phyloP scores from a whole-genome alignment of 2,329 filamentous ascomycete genomes.

The Fusarium globosum region DNA sequence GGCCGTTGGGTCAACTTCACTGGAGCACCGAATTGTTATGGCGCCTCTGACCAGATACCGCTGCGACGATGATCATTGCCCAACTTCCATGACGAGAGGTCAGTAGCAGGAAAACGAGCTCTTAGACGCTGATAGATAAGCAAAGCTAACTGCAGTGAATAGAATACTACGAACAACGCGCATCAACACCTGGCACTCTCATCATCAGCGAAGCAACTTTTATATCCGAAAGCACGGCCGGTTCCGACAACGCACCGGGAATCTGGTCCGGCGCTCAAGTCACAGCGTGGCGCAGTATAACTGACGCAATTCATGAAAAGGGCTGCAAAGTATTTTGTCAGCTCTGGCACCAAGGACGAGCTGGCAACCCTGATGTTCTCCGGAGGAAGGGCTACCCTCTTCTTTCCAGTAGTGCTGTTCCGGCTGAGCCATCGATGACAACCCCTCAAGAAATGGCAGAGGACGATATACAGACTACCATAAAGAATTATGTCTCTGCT shows the following conservation, averaged over 20 bases:
- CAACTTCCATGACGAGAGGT: not conserved
- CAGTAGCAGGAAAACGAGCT: accelerated
- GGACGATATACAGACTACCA: not conserved
- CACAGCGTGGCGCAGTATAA: not conserved
- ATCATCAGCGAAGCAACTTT: not conserved
- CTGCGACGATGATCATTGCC: not conserved
- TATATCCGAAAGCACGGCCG: not conserved
- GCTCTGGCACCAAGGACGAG: not conserved
- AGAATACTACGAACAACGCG: not conserved
- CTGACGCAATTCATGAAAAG: accelerated
- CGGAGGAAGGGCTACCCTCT: not conserved
- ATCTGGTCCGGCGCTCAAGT: not conserved
- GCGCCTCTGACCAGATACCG: not conserved
- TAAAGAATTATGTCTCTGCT: not conserved
- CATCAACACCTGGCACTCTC: not conserved
- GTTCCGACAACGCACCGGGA: not conserved
- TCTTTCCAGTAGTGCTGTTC: not conserved
- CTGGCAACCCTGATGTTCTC: not conserved
- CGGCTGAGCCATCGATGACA: not conserved
- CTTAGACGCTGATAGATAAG: accelerated
- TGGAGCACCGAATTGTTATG: not conserved
- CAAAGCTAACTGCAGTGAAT: not conserved
- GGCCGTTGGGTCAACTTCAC: not conserved
- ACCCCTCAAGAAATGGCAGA: not conserved
- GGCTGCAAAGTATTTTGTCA: not conserved